Percentiles rank a stretch among this genome's conserved stretches.
phyloP scores from a whole-genome alignment of 2,329 filamentous ascomycete genomes.

The Trichoderma arundinaceum region DNA sequence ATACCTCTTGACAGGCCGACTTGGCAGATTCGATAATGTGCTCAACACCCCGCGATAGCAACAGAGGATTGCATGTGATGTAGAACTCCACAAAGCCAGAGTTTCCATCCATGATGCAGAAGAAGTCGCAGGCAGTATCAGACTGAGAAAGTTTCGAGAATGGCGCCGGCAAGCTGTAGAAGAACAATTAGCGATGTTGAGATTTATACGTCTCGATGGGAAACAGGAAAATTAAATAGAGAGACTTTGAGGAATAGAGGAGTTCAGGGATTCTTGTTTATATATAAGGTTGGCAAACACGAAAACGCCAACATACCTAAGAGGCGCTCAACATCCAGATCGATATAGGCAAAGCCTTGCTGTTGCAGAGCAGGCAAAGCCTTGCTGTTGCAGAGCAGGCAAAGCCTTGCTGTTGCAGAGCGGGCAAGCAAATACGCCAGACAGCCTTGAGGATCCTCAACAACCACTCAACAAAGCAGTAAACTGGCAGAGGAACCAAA shows the following conservation, averaged over 20 bases:
- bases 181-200: background rate
- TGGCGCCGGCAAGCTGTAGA: background rate
- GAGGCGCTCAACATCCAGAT: background rate
- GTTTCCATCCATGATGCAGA: background rate
- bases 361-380: no score
- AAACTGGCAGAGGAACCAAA: background rate
- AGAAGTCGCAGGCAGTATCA: background rate
- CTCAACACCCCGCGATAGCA: slow-evolving; percentile 42
- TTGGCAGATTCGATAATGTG: slow-evolving; percentile 37
- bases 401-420: no score
- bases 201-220: no score
- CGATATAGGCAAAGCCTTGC: background rate
- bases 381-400: no score
- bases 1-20: slow-evolving; percentile 5
- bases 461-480: background rate
- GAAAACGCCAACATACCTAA: background rate
- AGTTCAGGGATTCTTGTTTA: no score
- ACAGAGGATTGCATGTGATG: slow-evolving; percentile 44
- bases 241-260: background rate
- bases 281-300: background rate
- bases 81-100: slow-evolving; percentile 42
- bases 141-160: background rate
- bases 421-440: background rate
- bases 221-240: no score
- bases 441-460: background rate